Percentiles rank a stretch among this genome's conserved stretches.
These are phyloP conservation scores for Wallacemonas sp. DNA, from an alignment of 208 protist genomes.

Conservation along the genomic window DNA sequence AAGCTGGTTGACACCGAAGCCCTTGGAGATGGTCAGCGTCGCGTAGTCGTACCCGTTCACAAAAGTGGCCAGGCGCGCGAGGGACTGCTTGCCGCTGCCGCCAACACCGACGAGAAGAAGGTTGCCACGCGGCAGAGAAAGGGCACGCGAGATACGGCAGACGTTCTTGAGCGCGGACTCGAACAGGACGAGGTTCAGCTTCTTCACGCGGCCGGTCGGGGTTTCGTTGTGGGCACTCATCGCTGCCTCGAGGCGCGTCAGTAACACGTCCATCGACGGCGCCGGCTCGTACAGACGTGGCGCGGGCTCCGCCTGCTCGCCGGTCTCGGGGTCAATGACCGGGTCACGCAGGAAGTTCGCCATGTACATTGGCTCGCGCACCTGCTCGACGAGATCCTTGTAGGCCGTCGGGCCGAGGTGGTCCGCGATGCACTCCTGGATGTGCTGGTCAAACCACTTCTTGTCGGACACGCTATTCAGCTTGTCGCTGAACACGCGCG, in stretches of 20 bases:
- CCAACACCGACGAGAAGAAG: slow-evolving; percentile 94
- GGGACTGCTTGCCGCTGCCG: slow-evolving; percentile 92
- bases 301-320: slow-evolving; percentile 86
- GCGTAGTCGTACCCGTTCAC: slow-evolving; percentile 89
- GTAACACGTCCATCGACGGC: slow-evolving; percentile 77
- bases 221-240: slow-evolving; percentile 92
- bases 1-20: slow-evolving; percentile 93
- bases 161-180: slow-evolving; percentile 95
- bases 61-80: slow-evolving; percentile 88
- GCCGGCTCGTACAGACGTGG: slow-evolving; percentile 95
- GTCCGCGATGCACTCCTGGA: slow-evolving; percentile 82
- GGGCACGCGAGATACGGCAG: slow-evolving; percentile 90
- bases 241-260: slow-evolving; percentile 61
- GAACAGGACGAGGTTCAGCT: slow-evolving; percentile 95
- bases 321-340: slow-evolving; percentile 88
- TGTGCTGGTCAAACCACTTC: slow-evolving; percentile 93
- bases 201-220: slow-evolving; percentile 73
- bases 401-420: slow-evolving; percentile 77
- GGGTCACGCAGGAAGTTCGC: slow-evolving; percentile 94
- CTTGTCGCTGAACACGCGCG: slow-evolving; percentile 96
- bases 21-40: slow-evolving; percentile 92
- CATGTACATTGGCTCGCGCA: slow-evolving; percentile 87
- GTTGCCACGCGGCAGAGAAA: slow-evolving; percentile 92
- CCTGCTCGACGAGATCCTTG: slow-evolving; percentile 80
- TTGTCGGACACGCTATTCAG: slow-evolving; percentile 95